Evolutionary conservation across 169 alveolate species (phyloP), one percentile per base, ranked within the genome.

Genomic region (Eimeria necatrix): DNA sequence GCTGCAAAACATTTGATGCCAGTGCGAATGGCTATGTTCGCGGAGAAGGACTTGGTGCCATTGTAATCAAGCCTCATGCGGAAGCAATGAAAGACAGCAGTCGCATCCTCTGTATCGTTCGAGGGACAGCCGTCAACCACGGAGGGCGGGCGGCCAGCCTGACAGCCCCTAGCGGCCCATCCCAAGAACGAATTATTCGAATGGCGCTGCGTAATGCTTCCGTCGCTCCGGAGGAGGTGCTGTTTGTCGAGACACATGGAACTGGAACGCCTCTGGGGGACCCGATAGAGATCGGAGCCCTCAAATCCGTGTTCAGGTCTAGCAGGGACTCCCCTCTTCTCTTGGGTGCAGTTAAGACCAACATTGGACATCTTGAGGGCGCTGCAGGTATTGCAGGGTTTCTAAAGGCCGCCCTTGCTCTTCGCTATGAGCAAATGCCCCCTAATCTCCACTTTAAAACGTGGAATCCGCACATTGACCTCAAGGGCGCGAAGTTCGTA

Each of bases 301-400:
- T 95, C 73, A 93, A 93, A 68, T 53, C 95, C 16, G 97, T 97
- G 18, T 97, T 97, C 83, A 94, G 97, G 46, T 85, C 85, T 32
- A 61, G 86, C 59, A 88, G 97, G 70, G 96, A 95, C 76, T 78
- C 96, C 9, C 98, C 98, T n/a, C 93, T 97, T 52, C 94, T 96
- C 59, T 88, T 97, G 26, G 98, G 98, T 1, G 98, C 98, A 6
- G 95, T 96, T 53, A 97, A 97, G 95, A 96, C 98, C 41, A 97
- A 97, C 94, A 95, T 97, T 74, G 98, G 98, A 3, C 98, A 97
- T 76, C 91, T 96, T 81, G 98, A 97, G 86, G 98, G 98, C 20
- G 98, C 98, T 20, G 98, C 98, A 24, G 98, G 98, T 20, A 96
- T 97, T 87, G 97, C 97, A 3, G 97, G 98, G 8, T 71, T 96